Conservation (phyloP, 2,329 filamentous ascomycete species). For the Pseudocercospora eumusae region DNA sequence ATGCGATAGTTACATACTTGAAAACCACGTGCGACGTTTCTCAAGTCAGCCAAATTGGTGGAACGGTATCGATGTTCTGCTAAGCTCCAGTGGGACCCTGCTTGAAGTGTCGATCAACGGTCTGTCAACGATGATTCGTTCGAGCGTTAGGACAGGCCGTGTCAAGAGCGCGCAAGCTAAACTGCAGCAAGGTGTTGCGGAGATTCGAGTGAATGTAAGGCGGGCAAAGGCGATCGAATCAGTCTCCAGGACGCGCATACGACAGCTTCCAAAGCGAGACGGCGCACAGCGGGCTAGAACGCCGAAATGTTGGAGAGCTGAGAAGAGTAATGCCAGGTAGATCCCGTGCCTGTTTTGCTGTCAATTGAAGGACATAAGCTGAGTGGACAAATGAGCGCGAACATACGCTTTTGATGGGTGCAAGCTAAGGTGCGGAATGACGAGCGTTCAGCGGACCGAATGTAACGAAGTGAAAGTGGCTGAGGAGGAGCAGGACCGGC, state of each 20-base stretch:
- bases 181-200: slow-evolving; percentile 27
- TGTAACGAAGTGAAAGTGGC: slow-evolving; percentile 17
- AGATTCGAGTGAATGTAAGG: slow-evolving; percentile 29
- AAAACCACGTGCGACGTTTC: slow-evolving; percentile 23
- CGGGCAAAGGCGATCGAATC: slow-evolving; percentile 27
- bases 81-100: slow-evolving; percentile 29
- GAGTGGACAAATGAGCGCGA: slow-evolving; percentile 18
- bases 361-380: slow-evolving; percentile 20
- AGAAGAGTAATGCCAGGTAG: slow-evolving; percentile 24
- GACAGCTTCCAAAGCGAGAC: slow-evolving; percentile 10
- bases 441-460: slow-evolving; percentile 6
- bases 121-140: slow-evolving; percentile 27
- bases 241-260: slow-evolving; percentile 19
- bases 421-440: slow-evolving; percentile 17
- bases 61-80: slow-evolving; percentile 17
- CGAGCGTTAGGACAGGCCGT: slow-evolving; percentile 15
- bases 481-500: slow-evolving; percentile 18
- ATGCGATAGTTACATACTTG: slow-evolving; percentile 27
- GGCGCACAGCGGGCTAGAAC: slow-evolving; percentile 21
- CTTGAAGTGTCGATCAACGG: slow-evolving; percentile 24
- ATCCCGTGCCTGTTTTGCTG: slow-evolving; percentile 20
- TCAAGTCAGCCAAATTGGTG: slow-evolving; percentile 22
- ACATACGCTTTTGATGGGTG: slow-evolving; percentile 13
- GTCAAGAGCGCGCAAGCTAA: slow-evolving; percentile 24
- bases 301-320: slow-evolving; percentile 21